Base-by-base conservation (phyloP, 1,284 basidiomycete genomes). In the Leucoagaricus sp. region DNA sequence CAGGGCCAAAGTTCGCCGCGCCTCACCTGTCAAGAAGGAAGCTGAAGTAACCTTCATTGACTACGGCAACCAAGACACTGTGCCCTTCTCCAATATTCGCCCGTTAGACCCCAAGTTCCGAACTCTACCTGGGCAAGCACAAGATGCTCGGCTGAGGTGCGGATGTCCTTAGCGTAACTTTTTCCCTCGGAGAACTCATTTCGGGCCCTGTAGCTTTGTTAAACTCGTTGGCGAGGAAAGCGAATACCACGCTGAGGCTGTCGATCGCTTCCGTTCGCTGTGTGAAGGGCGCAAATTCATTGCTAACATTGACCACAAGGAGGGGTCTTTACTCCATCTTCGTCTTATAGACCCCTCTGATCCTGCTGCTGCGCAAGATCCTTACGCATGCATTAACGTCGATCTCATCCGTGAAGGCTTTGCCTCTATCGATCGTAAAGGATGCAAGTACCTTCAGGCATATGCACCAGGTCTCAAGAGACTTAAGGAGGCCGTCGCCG, bases 261-360 rank as follows among this genome's bases (percentile, higher is more conserved):
- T 94, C 51, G 87, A 93, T 57, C 87, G 91, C 52, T 97, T 98
- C 85, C 84, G 86, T 29, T 73, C 83, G 25, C 77, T 95, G 21
- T 91, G 91, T 64, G 94, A 94, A 73, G 93, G 91, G 28, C 88
- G 91, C 55, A 94, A 94, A 70, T 81, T 98, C 29, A 79, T 97
- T 44, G 95, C 94, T 34, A 96, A 95, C 73, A 75, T 95, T 57
- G 95, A 98, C 72, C 83, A 89, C 67, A 85, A 80, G 65, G 95
- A 96, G 67, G 90, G 89, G 42, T 69, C 81, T 36, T 67, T 87
- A 2, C 77, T 94, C 15, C 94, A 96, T 70, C 82, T 96, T 52
- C 89, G 94, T 31, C 81, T 96, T 45, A 94, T 96, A 60, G 93
- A 96, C 68, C 89, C 94, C 0, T 71, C 78, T 29, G 89, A 94